Percentiles rank a stretch among this genome's conserved stretches.
phyloP scores from a whole-genome alignment of 768 basidiomycete species.

The Russula lepida region DNA sequence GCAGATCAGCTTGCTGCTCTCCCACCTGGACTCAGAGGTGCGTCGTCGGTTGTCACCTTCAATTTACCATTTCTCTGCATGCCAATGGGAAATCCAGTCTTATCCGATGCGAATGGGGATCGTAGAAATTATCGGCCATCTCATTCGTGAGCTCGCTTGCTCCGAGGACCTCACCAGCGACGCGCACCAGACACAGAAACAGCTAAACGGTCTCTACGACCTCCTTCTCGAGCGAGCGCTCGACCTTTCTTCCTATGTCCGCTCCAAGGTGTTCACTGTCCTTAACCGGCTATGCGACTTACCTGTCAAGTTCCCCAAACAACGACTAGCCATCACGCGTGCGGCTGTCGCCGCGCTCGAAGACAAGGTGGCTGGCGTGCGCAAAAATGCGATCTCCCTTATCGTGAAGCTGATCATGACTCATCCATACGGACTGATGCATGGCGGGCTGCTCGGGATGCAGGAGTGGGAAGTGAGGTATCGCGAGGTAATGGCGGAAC shows the following conservation, averaged over 20 bases:
- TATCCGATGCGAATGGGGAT: slow-evolving; percentile 96
- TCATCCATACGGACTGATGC: slow-evolving; percentile 79
- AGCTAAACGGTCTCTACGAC: slow-evolving; percentile 74
- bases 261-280: slow-evolving; percentile 76
- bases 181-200: slow-evolving; percentile 48
- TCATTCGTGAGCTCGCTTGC: slow-evolving; percentile 72
- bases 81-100: slow-evolving; percentile 40
- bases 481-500: slow-evolving; percentile 47
- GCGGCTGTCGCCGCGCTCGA: slow-evolving; percentile 75
- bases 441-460: slow-evolving; percentile 72
- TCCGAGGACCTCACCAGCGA: slow-evolving; percentile 42
- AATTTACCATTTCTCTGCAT: neutral
- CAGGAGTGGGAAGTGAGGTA: slow-evolving; percentile 71
- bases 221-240: slow-evolving; percentile 80
- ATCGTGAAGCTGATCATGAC: slow-evolving; percentile 70
- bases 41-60: slow-evolving; percentile 21
- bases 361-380: slow-evolving; percentile 85
- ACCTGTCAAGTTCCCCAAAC: slow-evolving; percentile 75
- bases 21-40: slow-evolving; percentile 90
- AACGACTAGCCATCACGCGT: slow-evolving; percentile 65
- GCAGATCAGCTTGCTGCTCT: slow-evolving; percentile 77
- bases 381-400: slow-evolving; percentile 73
- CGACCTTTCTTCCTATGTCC: slow-evolving; percentile 85
- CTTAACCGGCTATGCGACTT: slow-evolving; percentile 71
- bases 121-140: slow-evolving; percentile 78